Conservation (phyloP, 768 basidiomycete genomes). For the Leccinum rimulosum region DNA sequence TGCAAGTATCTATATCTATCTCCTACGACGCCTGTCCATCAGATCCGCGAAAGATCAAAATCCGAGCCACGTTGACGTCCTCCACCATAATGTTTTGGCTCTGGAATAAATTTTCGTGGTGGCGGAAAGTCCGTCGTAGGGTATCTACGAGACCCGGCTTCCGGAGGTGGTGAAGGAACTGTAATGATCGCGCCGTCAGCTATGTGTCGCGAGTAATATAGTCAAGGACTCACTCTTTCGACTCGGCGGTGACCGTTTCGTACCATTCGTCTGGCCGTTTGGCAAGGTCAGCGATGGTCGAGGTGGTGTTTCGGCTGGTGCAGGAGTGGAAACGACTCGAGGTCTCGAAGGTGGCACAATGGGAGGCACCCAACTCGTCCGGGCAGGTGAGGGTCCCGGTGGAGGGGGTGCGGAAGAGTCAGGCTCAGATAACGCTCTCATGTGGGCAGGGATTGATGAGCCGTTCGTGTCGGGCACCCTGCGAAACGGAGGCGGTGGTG, state of each 20-base stretch:
- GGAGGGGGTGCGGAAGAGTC: slow-evolving; percentile 36
- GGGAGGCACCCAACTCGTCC: slow-evolving; percentile 22
- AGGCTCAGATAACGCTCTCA: slow-evolving; percentile 44
- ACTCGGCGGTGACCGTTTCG: slow-evolving; percentile 34
- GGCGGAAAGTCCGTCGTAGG: slow-evolving; percentile 77
- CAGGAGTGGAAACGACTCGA: slow-evolving; percentile 27
- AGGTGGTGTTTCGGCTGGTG: slow-evolving; percentile 17
- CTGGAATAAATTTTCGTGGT: slow-evolving; percentile 59
- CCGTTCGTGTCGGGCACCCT: slow-evolving; percentile 30
- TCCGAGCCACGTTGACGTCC: slow-evolving; percentile 68
- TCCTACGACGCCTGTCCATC: slow-evolving; percentile 1
- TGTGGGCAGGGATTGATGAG: slow-evolving; percentile 37
- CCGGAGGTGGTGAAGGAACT: slow-evolving; percentile 61
- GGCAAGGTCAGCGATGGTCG: slow-evolving; percentile 10
- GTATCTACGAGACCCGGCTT: slow-evolving; percentile 67
- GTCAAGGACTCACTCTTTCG: slow-evolving; percentile 46
- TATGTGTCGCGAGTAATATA: not conserved
- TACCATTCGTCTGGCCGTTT: slow-evolving; percentile 28
- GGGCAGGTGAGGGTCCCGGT: slow-evolving; percentile 29
- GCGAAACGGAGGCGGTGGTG: slow-evolving; percentile 42
- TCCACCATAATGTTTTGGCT: slow-evolving; percentile 56
- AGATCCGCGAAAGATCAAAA: slow-evolving; percentile 53
- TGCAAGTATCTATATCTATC: not conserved
- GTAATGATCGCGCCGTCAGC: slow-evolving; percentile 15
- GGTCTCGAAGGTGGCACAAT: slow-evolving; percentile 15